Evolutionary conservation across 306 rosid genomes (phyloP).

Genomic region (Pyrus bretschneideri): DNA sequence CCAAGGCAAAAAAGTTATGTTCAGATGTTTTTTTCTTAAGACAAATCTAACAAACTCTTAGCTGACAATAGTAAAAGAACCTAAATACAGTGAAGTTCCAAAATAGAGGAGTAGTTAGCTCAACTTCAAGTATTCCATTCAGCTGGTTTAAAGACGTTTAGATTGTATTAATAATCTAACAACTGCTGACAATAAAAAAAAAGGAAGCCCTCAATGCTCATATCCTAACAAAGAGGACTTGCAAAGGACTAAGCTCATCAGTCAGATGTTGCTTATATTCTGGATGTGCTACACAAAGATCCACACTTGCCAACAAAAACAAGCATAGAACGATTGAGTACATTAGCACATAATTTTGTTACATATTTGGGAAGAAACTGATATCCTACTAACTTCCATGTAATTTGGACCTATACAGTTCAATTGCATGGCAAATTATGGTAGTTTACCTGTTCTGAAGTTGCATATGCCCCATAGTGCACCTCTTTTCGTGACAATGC

Average conservation of each 20-base stretch:
- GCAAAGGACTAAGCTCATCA: not conserved
- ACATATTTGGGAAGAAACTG: not conserved
- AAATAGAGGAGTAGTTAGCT: not conserved
- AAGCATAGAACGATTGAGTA: not conserved
- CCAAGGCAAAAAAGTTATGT: not conserved
- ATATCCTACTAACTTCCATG: not conserved
- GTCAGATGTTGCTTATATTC: not conserved
- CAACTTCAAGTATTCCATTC: conserved; percentile 2
- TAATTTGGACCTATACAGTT: not conserved
- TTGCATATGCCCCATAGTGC: conserved; percentile 97
- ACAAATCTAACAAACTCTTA: not conserved
- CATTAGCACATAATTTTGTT: not conserved
- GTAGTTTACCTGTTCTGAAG: conserved; percentile 77
- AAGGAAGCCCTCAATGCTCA: not conserved
- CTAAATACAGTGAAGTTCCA: not conserved
- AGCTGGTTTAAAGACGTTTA: not conserved
- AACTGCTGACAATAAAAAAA: not conserved
- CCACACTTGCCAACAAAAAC: not conserved
- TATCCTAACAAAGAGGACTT: not conserved
- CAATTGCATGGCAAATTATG: not conserved
- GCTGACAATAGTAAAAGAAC: not conserved
- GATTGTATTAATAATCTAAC: not conserved
- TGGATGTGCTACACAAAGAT: not conserved
- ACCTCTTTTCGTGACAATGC: conserved; percentile 94
- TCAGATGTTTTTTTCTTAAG: not conserved